Percentiles rank a stretch among this genome's conserved stretches.
phyloP scores from a whole-genome alignment of 768 basidiomycete species.

The Trametes coccinea region DNA sequence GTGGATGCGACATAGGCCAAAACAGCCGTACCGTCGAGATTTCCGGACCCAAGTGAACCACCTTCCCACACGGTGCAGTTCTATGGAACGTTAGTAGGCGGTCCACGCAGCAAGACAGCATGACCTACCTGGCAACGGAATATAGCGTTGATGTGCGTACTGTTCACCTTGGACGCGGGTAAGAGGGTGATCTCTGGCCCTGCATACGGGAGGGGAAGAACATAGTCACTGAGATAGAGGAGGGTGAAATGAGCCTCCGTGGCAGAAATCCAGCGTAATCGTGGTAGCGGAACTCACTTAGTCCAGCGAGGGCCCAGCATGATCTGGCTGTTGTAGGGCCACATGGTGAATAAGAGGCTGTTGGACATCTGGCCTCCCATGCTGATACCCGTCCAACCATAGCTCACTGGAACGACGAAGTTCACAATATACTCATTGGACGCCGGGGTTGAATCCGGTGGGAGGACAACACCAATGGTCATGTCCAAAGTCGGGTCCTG shows the following conservation, averaged over 20 bases:
- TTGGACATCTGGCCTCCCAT: conserved; percentile 32
- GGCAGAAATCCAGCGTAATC: no score
- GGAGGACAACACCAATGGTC: conserved; percentile 30
- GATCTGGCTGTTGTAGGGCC: conserved; percentile 27
- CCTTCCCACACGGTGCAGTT: conserved; percentile 34
- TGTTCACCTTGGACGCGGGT: conserved; percentile 28
- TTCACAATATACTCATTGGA: conserved; percentile 31
- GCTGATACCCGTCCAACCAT: conserved; percentile 32
- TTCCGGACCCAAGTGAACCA: conserved; percentile 30
- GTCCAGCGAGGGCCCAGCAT: conserved; percentile 32
- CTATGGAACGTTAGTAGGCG: conserved; percentile 7
- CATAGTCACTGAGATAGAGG: conserved; percentile 25
- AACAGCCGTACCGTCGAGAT: conserved; percentile 27
- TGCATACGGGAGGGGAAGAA: conserved; percentile 26
- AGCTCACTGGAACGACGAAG: conserved; percentile 27
- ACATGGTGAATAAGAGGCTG: conserved; percentile 31
- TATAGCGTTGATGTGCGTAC: conserved; percentile 30
- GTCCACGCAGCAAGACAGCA: no score
- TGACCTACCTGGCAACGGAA: conserved; percentile 33
- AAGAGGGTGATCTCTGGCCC: conserved; percentile 31
- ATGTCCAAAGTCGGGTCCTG: conserved; percentile 28
- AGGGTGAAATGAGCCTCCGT: no score
- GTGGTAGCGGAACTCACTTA: conserved; percentile 18
- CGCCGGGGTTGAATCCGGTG: conserved; percentile 26
- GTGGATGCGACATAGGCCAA: conserved; percentile 31